Evolutionary conservation across 768 basidiomycete genomes (phyloP), one percentile per base, ranked within the genome.

Genomic region (Strobilomyces dryophilus): DNA sequence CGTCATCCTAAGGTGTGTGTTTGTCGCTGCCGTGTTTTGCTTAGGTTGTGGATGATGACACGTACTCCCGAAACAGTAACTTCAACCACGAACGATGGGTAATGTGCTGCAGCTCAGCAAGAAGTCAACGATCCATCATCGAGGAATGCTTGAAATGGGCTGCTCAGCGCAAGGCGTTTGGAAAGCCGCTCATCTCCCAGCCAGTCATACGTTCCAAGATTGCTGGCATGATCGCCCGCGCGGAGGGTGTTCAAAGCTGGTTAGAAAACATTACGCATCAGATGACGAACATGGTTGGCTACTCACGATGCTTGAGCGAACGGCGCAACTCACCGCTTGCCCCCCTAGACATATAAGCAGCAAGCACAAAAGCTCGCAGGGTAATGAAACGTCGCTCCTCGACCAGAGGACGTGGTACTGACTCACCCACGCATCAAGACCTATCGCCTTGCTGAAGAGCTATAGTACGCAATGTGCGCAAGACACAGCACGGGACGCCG

Each of bases 61-160:
- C 20, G 20, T 31, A 20, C 5, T 44, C 70, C 74, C 7, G 29
- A 29, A 44, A 49, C 24, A 79, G 88, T 53, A 98, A 95, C 73
- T 97, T 95, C 74, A 95, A 95, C 67, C 92, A 95, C 68, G 93
- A 94, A 66, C 86, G 89, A 59, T 95, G 90, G 92, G 89, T 90
- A 26, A 94, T 94, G 88, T 82, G 80, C 66, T 89, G 89, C 61
- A 74, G 80, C 31, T 83, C 81, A 24, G 83, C 85, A n/a, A 77
- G 88, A 52, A 73, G 75, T 52, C 91, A 93, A 60, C 82, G 93
- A 31, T 46, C 70, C 8, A 61, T 81, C 64, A 74, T 92, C 37
- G 92, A 95, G 62, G 92, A 94, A 71, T 93, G 90, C 64, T 65
- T 95, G 58, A 90, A 89, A 82, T 98, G 95, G 95, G 77, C 84